Evolutionary conservation across 2,329 filamentous ascomycete genomes (phyloP).

Genomic region (Orbilia blumenaviensis): DNA sequence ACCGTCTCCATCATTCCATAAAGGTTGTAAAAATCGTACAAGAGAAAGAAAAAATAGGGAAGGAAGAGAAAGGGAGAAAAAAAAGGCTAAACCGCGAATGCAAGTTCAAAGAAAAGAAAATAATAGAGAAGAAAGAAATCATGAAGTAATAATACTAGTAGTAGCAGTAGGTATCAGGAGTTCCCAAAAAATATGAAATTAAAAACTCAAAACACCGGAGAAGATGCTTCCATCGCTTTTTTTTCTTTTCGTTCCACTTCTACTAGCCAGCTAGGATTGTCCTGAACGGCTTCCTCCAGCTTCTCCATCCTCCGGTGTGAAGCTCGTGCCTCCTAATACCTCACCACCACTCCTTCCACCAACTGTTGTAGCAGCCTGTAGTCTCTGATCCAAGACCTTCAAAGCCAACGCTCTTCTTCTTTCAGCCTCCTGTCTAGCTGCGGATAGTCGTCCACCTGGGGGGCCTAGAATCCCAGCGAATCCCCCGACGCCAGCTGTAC

Average conservation of each 20-base stretch:
- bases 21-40: slow-evolving; percentile 5
- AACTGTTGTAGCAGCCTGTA: slow-evolving; percentile 79
- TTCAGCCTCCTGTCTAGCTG: slow-evolving; percentile 87
- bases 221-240: slow-evolving; percentile 8
- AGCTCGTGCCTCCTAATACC: slow-evolving; percentile 55
- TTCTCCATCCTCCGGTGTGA: slow-evolving; percentile 50
- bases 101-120: background rate
- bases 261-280: background rate
- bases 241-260: too few relatives aligned
- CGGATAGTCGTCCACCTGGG: slow-evolving; percentile 57
- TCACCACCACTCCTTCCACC: slow-evolving; percentile 25
- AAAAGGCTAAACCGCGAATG: slow-evolving; percentile 14
- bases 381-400: slow-evolving; percentile 87
- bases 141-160: too few relatives aligned
- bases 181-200: background rate
- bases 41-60: background rate
- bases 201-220: background rate
- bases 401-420: slow-evolving; percentile 85
- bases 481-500: slow-evolving; percentile 63
- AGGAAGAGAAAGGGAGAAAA: too few relatives aligned
- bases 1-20: background rate
- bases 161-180: slow-evolving; percentile 2
- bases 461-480: slow-evolving; percentile 58
- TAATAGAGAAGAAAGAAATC: too few relatives aligned
- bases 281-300: background rate